Conservation (phyloP, 305 asterid species). For the Fraxinus velutina region DNA sequence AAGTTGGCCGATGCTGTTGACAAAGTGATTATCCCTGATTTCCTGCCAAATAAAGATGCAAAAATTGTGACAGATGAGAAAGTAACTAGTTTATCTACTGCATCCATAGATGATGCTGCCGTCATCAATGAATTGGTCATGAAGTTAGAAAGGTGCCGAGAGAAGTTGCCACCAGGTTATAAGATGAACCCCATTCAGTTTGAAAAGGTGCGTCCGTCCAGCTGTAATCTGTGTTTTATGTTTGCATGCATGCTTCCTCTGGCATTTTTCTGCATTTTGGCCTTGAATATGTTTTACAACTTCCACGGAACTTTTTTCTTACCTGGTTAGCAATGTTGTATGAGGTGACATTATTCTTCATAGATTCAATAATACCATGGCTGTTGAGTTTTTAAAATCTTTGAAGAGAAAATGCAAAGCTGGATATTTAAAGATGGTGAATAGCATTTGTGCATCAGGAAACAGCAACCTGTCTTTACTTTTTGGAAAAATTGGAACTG, state of each 20-base stretch:
- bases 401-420: neutral
- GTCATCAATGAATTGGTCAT: slow-evolving; percentile 27
- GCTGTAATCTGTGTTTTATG: neutral
- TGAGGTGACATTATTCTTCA: neutral
- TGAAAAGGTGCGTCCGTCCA: slow-evolving; percentile 29
- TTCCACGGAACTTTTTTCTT: neutral
- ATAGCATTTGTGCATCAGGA: neutral
- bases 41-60: slow-evolving; percentile 33
- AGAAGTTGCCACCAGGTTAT: slow-evolving; percentile 32
- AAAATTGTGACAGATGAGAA: slow-evolving; percentile 43
- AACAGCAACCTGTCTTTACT: neutral
- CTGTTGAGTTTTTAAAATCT: neutral
- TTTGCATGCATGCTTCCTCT: neutral
- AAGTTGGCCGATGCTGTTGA: slow-evolving; percentile 33
- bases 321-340: neutral
- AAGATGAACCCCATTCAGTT: slow-evolving; percentile 45
- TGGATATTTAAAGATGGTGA: neutral
- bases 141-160: slow-evolving; percentile 32
- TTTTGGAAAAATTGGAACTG: neutral
- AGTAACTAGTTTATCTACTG: slow-evolving; percentile 33
- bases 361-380: neutral
- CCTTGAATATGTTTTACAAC: neutral
- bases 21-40: slow-evolving; percentile 35
- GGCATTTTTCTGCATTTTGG: neutral
- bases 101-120: slow-evolving; percentile 39